Evolutionary conservation across 176 grass and related monocot species (phyloP).

Genomic region (Carex littledalei): DNA sequence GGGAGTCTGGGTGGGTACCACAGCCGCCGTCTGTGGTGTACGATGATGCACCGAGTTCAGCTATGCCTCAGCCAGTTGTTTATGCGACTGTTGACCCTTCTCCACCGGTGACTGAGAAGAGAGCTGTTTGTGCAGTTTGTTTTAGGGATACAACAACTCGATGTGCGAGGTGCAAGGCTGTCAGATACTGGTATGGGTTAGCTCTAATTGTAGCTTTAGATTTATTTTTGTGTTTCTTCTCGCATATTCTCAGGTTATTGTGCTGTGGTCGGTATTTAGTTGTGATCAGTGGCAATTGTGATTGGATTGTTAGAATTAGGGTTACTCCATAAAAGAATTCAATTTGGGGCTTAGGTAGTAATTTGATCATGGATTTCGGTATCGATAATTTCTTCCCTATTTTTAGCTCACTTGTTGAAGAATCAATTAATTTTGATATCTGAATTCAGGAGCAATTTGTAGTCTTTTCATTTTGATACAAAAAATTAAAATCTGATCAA

Average conservation of each 20-base stretch:
- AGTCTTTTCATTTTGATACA: neutral
- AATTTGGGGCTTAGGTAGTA: neutral
- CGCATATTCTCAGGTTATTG: neutral
- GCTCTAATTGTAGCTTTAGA: slow-evolving; percentile 11
- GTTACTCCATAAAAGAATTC: neutral
- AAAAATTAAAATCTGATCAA: neutral
- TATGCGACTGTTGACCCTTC: neutral
- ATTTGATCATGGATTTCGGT: neutral
- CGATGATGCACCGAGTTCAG: slow-evolving; percentile 1
- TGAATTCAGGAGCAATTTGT: neutral
- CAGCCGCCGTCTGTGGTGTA: neutral
- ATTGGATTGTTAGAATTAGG: slow-evolving; percentile 25
- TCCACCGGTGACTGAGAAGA: slow-evolving; percentile 1
- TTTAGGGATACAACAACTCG: slow-evolving; percentile 39
- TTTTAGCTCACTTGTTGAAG: neutral
- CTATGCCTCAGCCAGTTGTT: neutral
- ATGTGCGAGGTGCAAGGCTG: slow-evolving; percentile 73
- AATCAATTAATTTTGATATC: neutral
- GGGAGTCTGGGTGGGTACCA: slow-evolving; percentile 17
- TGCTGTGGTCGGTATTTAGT: neutral
- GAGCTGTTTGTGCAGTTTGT: slow-evolving; percentile 51
- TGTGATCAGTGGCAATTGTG: slow-evolving; percentile 6
- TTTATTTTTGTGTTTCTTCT: slow-evolving; percentile 27
- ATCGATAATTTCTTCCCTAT: neutral
- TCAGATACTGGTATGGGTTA: slow-evolving; percentile 69